Evolutionary conservation across 805 yeast species (phyloP).

Genomic region (Myxozyma vanderwaltii): DNA sequence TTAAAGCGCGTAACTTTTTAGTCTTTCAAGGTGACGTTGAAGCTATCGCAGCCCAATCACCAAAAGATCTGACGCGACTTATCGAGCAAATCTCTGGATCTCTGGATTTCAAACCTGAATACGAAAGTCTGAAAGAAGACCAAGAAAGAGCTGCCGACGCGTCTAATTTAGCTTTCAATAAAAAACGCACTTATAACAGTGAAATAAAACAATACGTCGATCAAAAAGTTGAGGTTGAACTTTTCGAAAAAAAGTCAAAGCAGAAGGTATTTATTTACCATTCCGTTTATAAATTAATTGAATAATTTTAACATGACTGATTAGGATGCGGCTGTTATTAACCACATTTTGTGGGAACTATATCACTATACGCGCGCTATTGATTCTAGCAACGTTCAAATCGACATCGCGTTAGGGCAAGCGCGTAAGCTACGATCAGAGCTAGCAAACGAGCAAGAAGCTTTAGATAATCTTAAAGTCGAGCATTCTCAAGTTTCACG

Average conservation of each 20-base stretch:
- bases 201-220: constrained; percentile 79
- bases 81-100: constrained; percentile 88
- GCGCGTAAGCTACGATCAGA: constrained; percentile 15
- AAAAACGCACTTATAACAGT: constrained; percentile 66
- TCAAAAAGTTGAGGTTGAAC: constrained; percentile 70
- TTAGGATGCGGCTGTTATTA: constrained; percentile 43
- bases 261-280: constrained; percentile 51
- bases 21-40: constrained; percentile 98
- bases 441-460: constrained; percentile 12
- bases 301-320: not conserved
- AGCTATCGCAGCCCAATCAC: constrained; percentile 83
- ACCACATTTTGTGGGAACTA: constrained; percentile 62
- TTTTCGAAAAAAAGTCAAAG: constrained; percentile 57
- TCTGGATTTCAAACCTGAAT: constrained; percentile 63
- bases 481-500: constrained; percentile 32
- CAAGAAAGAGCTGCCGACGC: constrained; percentile 65
- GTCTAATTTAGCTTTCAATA: constrained; percentile 64
- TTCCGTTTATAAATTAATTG: not conserved
- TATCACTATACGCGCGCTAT: constrained; percentile 55
- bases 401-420: constrained; percentile 27
- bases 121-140: constrained; percentile 63
- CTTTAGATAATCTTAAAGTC: constrained; percentile 14
- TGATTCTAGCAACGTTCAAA: constrained; percentile 37
- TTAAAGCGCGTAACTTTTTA: constrained; percentile 85
- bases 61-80: constrained; percentile 69